Base-by-base conservation (phyloP, 1,139 yeast species). In the Taphrina pruni region DNA sequence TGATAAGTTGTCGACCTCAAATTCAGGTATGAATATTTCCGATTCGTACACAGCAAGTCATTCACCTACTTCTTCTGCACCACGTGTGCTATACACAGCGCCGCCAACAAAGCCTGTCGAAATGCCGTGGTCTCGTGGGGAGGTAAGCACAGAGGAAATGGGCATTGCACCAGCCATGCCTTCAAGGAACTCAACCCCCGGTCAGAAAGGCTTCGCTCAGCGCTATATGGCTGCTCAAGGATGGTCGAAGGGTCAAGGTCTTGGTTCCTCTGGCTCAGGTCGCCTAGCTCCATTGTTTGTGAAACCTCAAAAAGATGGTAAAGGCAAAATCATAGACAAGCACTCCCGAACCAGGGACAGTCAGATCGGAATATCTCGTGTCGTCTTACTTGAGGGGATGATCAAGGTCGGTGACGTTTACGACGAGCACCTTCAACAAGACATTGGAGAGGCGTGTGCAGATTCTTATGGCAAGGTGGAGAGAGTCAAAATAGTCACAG, bases 201-300 rank as follows among this genome's bases (percentile, higher is more conserved):
- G 67, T 11, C 61, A 64, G 48, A 64, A 64, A 14, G 61, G 61
- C 3, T 64, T 64, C 46, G 67, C 67, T 43, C 61, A 56, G 36
- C 67, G 67, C 21, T 64, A 64, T 17, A 64, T 64, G 67, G 61
- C 67, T 4, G 55, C 61, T 6, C 67, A 64, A 35, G 67, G 67
- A 14, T 64, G 67, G 67, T 35, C 41, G 21, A 55, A 64, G 36
- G 67, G 67, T 17, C 55, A 55, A 20, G 67, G 67, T 20, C 56
- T 64, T n/a, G 67, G 67, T 9, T 21, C 61, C 5, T 17, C 35
- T 2, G 55, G 55, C n/a, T 38, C 60, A 9, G 67, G 67, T 35
- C 67, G 67, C 17, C 48, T 64, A 12, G 67, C 67, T 6, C 67
- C 67, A 20, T 55, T 64, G 12, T 64, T 64, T 21, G 67, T 64